Evolutionary conservation across 768 basidiomycete genomes (phyloP), one percentile per base, ranked within the genome.

Genomic region (Brasilioporus rufonigricans): DNA sequence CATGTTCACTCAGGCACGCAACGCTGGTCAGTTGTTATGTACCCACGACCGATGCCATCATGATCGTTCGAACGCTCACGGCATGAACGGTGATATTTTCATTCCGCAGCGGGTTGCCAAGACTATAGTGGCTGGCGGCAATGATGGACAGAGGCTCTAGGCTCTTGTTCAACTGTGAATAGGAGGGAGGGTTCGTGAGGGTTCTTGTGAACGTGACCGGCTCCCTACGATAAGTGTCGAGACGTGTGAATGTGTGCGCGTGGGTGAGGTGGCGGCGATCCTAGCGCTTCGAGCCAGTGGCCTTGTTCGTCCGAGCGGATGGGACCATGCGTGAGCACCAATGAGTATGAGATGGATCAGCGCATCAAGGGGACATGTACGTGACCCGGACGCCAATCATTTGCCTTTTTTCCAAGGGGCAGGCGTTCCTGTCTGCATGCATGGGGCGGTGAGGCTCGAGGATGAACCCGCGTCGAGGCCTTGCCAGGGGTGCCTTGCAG

Each of bases 321-420:
- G n/a, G n/a, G n/a, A n/a, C n/a, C n/a, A n/a, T n/a, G n/a, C n/a
- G n/a, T 11, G 33, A 35, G 35, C n/a, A n/a, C n/a, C n/a, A 21
- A 18, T 39, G 38, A 18, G 16, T 16, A 29, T 40, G 36, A 21
- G 12, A 53, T 47, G 1, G 44, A 56, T 56, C 49, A 51, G 19
- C 13, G 35, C 53, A 60, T 60, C 59, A 51, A 47, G 39, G 50
- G 27, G 10, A 32, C 24, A 43, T 24, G 35, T 36, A 48, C 31
- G 50, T 58, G 52, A 35, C 33, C 14, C 36, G 13, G 45, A 62
- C 29, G 60, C 32, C 41, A 61, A 61, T 61, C 60, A 61, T 61
- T 51, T 61, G 26, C 60, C 50, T 49, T 52, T 48, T 57, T 48
- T 49, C 50, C 21, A 35, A 56, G 59, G 48, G 48, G 7, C 27